Base-by-base conservation (phyloP, 768 basidiomycete species). In the Kwoniella sp. region DNA sequence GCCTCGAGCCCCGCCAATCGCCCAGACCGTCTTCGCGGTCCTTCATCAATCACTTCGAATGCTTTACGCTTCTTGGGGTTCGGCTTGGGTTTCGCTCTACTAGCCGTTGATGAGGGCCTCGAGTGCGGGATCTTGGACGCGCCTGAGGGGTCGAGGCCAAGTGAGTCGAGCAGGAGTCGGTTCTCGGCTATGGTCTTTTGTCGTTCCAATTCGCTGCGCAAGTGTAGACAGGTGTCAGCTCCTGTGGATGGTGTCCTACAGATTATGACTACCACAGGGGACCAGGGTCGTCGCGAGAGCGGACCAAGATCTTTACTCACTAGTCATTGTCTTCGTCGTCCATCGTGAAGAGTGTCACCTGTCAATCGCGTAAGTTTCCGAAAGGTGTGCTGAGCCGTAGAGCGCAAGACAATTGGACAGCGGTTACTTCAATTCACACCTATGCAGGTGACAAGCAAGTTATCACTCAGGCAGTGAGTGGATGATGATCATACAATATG, bases 101-200 rank as follows among this genome's bases (percentile, higher is more conserved):
- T 63, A 7, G 68, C 22, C 53, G 58, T 41, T 47, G 37, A 29
- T 8, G 58, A 51, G 1, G 68, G 45, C 28, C 57, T 50, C 2
- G 69, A 53, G 20, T 68, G 26, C 25, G 58, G 61, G 52, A 71
- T 61, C 31, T 72, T 69, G 29, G 69, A 70, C 45, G 71, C 11
- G 5, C 73, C 73, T 28, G 45, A 53, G 1, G 67, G 64, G 55
- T 78, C 74, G 23, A 81, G 65, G 7, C 79, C 79, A 23, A 81
- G 68, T 20, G 71, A 72, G 48, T 77, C 74, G 55, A 81, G 73
- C 15, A 81, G 70, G 0, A 55, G 59, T 53, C 72, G 71, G 55
- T 81, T 81, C 50, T 74, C 73, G 4, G 75, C 75, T 30, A 81
- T 81, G 31, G 66, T 78, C 55, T 74, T 72, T 48, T 74, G 78